A percentile compares a stretch with the other conserved stretches of the same genome.
These are phyloP conservation scores for Saccharomycopsis sp. DNA, from an alignment of 805 yeast genomes.

Conservation along the genomic window DNA sequence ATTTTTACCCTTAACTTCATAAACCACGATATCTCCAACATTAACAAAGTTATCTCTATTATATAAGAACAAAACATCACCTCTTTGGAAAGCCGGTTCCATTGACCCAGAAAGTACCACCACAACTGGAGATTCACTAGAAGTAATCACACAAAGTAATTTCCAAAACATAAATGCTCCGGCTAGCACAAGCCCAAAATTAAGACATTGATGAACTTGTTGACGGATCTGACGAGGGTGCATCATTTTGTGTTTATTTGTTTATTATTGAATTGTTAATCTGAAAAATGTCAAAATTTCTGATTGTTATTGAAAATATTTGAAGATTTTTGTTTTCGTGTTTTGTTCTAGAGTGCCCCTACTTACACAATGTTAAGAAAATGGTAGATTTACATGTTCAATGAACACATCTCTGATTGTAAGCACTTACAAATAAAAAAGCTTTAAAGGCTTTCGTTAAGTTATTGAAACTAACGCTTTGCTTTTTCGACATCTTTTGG, in stretches of 20 bases:
- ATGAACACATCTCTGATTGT: background rate
- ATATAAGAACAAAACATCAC: conserved; percentile 88
- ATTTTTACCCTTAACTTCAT: conserved; percentile 63
- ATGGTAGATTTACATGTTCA: background rate
- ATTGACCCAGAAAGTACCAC: conserved; percentile 96
- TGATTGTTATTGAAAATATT: no score
- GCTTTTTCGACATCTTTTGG: no score
- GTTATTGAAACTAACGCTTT: no score
- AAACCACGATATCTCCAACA: conserved; percentile 93
- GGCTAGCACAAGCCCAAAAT: conserved; percentile 68
- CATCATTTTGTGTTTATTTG: conserved; percentile 8
- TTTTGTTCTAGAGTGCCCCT: background rate
- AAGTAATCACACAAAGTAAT: conserved; percentile 59
- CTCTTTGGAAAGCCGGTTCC: conserved; percentile 99
- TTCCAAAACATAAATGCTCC: conserved; percentile 93
- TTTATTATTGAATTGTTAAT: no score
- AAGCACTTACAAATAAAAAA: background rate
- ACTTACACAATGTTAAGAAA: background rate
- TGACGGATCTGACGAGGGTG: conserved; percentile 18
- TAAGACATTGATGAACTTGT: conserved; percentile 30
- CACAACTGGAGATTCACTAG: conserved; percentile 87
- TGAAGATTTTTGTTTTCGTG: background rate
- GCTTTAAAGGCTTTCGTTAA: no score
- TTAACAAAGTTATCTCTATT: conserved; percentile 56
- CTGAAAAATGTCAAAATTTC: no score